Evolutionary conservation across 2,329 filamentous ascomycete genomes (phyloP).

Genomic region (Fusarium nygamai): DNA sequence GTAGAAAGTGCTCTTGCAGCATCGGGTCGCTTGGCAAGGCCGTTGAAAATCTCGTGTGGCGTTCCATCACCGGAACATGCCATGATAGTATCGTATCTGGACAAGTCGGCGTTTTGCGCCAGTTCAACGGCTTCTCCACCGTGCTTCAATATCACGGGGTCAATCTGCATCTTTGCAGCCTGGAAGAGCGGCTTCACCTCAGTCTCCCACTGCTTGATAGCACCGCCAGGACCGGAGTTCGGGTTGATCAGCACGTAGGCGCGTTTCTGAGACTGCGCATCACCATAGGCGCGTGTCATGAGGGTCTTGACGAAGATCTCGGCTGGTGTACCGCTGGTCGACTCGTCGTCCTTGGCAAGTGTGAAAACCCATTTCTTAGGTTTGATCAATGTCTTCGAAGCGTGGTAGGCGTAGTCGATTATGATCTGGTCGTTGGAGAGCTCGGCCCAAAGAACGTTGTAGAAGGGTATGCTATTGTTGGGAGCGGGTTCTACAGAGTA

Average conservation of each 20-base stretch:
- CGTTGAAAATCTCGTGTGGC: conserved; percentile 94
- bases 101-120: conserved; percentile 77
- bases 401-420: conserved; percentile 76
- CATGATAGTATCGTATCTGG: conserved; percentile 84
- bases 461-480: conserved; percentile 70
- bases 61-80: conserved; percentile 93
- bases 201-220: conserved; percentile 76
- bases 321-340: conserved; percentile 49
- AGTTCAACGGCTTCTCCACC: conserved; percentile 83
- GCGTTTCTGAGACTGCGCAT: conserved; percentile 74
- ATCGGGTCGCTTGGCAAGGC: conserved; percentile 79
- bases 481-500: conserved; percentile 35
- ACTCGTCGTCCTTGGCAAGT: conserved; percentile 52
- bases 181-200: conserved; percentile 85
- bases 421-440: conserved; percentile 67
- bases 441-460: conserved; percentile 86
- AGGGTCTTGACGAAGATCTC: conserved; percentile 74
- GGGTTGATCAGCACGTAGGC: conserved; percentile 93
- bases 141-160: conserved; percentile 76
- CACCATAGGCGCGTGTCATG: conserved; percentile 75
- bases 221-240: conserved; percentile 83
- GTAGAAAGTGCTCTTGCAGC: conserved; percentile 78
- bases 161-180: conserved; percentile 80
- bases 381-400: conserved; percentile 68
- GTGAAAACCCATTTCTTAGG: conserved; percentile 64